phyloP scores from a whole-genome alignment of 768 basidiomycete species.

The Podaxis pistillaris region DNA sequence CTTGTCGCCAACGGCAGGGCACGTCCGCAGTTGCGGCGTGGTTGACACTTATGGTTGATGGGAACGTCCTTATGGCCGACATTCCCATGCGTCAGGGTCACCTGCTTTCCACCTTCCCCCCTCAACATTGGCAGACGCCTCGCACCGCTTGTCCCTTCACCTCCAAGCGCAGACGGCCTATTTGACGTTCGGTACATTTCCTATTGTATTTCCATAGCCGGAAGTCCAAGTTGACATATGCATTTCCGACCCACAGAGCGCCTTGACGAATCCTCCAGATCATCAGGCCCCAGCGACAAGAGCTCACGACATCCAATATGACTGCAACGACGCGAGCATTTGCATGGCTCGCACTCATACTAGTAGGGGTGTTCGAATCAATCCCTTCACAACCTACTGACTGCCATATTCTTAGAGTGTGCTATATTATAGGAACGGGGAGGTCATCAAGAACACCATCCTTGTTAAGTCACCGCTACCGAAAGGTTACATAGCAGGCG shows the following conservation, averaged over 20 bases:
- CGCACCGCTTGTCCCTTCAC: not conserved
- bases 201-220: not conserved
- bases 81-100: conserved; percentile 8
- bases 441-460: conserved; percentile 38
- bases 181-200: not conserved
- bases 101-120: not conserved
- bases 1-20: no score
- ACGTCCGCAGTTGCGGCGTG: no score
- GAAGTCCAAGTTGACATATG: not conserved
- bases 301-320: not conserved
- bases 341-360: conserved; percentile 1
- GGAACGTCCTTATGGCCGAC: not conserved
- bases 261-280: not conserved
- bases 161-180: not conserved
- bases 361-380: not conserved
- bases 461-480: conserved; percentile 45
- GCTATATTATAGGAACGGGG: conserved; percentile 44
- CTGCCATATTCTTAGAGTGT: conserved; percentile 31
- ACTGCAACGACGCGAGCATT: conserved; percentile 2
- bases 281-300: not conserved
- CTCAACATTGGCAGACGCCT: not conserved
- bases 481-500: conserved; percentile 47
- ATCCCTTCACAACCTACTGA: not conserved
- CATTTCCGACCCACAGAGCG: not conserved
- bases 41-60: not conserved